A percentile compares a stretch with the other conserved stretches of the same genome.
Evolutionary conservation across 1,139 yeast genomes (phyloP).

Genomic region (Saccharomyces pastorianus): DNA sequence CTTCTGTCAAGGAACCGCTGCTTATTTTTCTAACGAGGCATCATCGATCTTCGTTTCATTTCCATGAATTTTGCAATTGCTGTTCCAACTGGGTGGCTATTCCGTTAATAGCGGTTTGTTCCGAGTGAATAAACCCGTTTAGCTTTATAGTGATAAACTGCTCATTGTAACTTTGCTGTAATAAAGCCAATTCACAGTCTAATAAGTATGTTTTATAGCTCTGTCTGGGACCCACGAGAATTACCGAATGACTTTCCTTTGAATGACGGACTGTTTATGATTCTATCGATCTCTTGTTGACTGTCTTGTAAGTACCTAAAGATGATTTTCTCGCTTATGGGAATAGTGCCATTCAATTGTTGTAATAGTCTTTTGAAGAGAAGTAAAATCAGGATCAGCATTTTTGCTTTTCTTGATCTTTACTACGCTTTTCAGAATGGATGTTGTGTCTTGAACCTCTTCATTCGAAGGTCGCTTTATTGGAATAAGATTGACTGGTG

Average conservation of each 20-base stretch:
- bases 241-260: conserved; percentile 75
- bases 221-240: conserved; percentile 73
- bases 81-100: conserved; percentile 75
- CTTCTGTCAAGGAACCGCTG: conserved; percentile 43
- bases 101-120: conserved; percentile 70
- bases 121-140: conserved; percentile 67
- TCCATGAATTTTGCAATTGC: conserved; percentile 30
- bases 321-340: conserved; percentile 15
- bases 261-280: conserved; percentile 60
- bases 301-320: conserved; percentile 19
- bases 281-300: conserved; percentile 41
- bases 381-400: conserved; percentile 11
- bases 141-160: conserved; percentile 56
- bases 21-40: conserved; percentile 30
- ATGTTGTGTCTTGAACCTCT: not conserved
- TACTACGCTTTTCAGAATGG: not conserved
- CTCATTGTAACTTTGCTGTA: conserved; percentile 36
- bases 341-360: conserved; percentile 19
- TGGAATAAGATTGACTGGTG: conserved; percentile 13
- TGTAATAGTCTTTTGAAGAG: conserved; percentile 19
- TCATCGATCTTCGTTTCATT: conserved; percentile 2
- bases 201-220: conserved; percentile 68
- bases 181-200: conserved; percentile 45
- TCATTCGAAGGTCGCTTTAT: conserved; percentile 7
- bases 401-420: not conserved